Evolutionary conservation across 2,329 filamentous ascomycete species (phyloP).

Genomic region (Ustulina deusta): DNA sequence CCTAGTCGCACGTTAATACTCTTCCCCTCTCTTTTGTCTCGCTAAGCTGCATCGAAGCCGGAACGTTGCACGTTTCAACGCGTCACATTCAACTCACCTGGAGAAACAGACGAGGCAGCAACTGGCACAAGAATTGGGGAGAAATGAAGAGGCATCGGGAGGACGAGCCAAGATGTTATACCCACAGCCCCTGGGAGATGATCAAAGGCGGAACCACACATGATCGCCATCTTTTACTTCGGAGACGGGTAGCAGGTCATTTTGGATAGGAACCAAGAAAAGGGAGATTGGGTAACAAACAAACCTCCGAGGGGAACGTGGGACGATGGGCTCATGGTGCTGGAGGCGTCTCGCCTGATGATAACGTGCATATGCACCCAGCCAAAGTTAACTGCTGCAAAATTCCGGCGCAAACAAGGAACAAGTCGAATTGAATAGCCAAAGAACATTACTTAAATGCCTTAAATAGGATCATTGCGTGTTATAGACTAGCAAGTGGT

Average conservation of each 20-base stretch:
- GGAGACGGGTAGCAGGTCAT: background rate
- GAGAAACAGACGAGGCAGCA: background rate
- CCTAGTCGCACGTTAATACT: conserved; percentile 27
- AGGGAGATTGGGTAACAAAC: conserved; percentile 7
- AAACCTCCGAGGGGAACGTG: conserved; percentile 15
- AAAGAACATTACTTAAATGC: background rate
- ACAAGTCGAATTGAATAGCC: background rate
- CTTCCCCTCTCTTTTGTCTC: conserved; percentile 31
- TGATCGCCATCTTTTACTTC: conserved; percentile 4
- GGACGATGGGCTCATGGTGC: conserved; percentile 16
- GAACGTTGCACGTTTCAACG: conserved; percentile 38
- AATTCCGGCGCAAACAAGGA: conserved; percentile 19
- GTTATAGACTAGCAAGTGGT: background rate
- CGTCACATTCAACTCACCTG: conserved; percentile 11
- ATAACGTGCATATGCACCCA: conserved; percentile 32
- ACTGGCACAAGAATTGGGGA: background rate
- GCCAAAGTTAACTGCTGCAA: conserved; percentile 22
- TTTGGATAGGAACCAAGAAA: background rate
- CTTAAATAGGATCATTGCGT: no score
- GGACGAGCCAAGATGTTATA: background rate
- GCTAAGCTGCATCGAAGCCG: conserved; percentile 38
- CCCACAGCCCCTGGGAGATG: background rate
- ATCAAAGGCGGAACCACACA: no score
- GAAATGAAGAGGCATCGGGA: background rate
- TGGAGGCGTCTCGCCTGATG: conserved; percentile 18